Evolutionary conservation across 371 early-diverging fungal genomes (phyloP), one percentile per base, ranked within the genome.

Genomic region (Rhizopus delemar): DNA sequence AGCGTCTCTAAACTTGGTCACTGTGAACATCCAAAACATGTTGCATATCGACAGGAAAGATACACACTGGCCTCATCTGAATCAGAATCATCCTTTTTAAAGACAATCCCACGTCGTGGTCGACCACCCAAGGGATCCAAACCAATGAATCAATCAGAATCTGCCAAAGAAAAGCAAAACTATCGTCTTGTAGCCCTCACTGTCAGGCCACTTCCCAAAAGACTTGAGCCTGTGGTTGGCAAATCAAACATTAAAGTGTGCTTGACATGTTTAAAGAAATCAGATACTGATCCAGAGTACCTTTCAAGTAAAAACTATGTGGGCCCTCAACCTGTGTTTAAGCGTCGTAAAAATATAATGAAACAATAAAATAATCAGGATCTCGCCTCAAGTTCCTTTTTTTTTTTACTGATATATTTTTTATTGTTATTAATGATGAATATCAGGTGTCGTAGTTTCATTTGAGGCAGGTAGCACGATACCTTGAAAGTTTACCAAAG

Each of bases 91-190:
- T 57, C 53, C 12, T 28, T 36, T 2, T 41, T 61, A 31, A 54
- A 62, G 6, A 41, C 62, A 2, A 50, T 66, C 0, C 78, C 78
- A 1, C 60, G 78, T 8, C 60, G 78, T 8, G 78, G 78, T 5
- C 50, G 78, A 43, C 78, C 78, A 5, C 78, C 78, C 2, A 78
- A 78, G 31, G 78, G 78, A 13, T 67, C 71, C 4, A 70, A 66
- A n/a, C 22, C 22, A 22, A 22, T 22, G 22, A 2, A 22, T 22
- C 22, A 22, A 22, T 32, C 65, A 12, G 51, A 45, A 3, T 66
- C 69, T 9, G 6, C 32, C 15, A 28, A 36, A n/a, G 51, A 59
- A 9, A 39, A 46, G 32, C 28, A 13, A 12, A 36, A 13, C 15
- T 54, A 50, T 51, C 57, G 62, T 3, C 63, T 62, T 5, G 68